Evolutionary conservation across 345 rosid species (phyloP), one percentile per base, ranked within the genome.

Genomic region (Brassica cretica): DNA sequence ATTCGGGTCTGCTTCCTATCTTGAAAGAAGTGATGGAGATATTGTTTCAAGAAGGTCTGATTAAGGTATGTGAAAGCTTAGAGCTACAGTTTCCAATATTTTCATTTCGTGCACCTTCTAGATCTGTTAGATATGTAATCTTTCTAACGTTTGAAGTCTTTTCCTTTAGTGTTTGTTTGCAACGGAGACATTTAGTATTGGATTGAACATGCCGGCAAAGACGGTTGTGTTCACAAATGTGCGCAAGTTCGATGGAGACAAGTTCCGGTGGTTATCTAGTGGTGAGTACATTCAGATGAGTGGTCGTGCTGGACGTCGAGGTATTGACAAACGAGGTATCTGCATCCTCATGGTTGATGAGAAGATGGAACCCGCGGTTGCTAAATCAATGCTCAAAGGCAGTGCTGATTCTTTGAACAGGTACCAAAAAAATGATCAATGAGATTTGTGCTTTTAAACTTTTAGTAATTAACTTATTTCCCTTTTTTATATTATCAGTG

Each of bases 271-370:
- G 99, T 83, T 95, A 85, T 85, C 99, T 33, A 90, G 99, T 83
- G 99, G 98, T 77, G 98, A 93, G 80, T 95, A 95, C 81, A 90
- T 93, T 74, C 99, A 95, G 71, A 95, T 95, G 98, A 95, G 99
- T 79, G 99, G 99, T 25, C 94, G 99, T 75, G 99, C 99, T 68
- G 99, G 99, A 82, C 97, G 98, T 83, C 93, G 98, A 84, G 99
- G 99, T 71, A 91, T 95, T 83, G 99, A 95, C 84, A 91, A 86
- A 15, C 91, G 96, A 49, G 98, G 99, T 76, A 77, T 95, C 76
- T 95, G 99, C 79, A 90, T 95, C 80, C 96, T 95, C 65, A 93
- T 95, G 98, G 86, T 93, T 81, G 98, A 93, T 72, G 99, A 95
- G 86, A 93, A 90, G 85, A 80, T 95, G 86, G 99, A 95, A 79